Evolutionary conservation across 495 filamentous ascomycete species (phyloP).

Genomic region (Coniosporium apollinis): DNA sequence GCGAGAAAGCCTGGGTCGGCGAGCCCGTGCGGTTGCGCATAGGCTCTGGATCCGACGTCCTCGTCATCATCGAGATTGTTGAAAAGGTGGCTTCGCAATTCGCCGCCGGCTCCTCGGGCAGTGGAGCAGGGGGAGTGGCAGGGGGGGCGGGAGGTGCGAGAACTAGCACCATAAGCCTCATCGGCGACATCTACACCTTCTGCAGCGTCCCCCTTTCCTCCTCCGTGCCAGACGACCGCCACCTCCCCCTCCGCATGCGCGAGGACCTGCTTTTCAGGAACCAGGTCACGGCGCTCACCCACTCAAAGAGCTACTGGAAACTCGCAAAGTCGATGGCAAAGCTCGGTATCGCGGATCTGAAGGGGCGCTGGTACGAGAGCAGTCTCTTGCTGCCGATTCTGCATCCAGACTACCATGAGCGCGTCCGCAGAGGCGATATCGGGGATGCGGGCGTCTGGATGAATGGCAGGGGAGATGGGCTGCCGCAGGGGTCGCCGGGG

Average conservation of each 20-base stretch:
- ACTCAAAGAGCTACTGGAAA: conserved; percentile 26
- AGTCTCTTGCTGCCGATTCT: conserved; percentile 34
- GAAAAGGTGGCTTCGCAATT: conserved; percentile 15
- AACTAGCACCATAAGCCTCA: conserved; percentile 12
- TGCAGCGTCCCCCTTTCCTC: conserved; percentile 15
- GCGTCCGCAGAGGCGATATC: conserved; percentile 24
- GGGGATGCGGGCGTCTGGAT: conserved; percentile 30
- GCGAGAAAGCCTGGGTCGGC: conserved; percentile 44
- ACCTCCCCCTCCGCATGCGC: conserved; percentile 29
- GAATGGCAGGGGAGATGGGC: conserved; percentile 30
- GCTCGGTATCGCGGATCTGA: conserved; percentile 33
- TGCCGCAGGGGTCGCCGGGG: conserved; percentile 12
- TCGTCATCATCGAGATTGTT: conserved; percentile 30
- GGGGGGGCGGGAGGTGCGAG: neutral
- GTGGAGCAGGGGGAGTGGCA: no score
- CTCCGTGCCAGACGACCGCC: conserved; percentile 14
- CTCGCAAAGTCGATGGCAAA: conserved; percentile 19
- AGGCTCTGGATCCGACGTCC: conserved; percentile 29
- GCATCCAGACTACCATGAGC: conserved; percentile 23
- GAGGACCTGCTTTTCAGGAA: conserved; percentile 33
- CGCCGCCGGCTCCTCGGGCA: no score
- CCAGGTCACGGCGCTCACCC: conserved; percentile 10
- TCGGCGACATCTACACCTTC: conserved; percentile 35
- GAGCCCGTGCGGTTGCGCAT: conserved; percentile 35
- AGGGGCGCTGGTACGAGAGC: conserved; percentile 48